Base-by-base conservation (phyloP, 805 yeast species). In the Suhomyces xylopsoci region DNA sequence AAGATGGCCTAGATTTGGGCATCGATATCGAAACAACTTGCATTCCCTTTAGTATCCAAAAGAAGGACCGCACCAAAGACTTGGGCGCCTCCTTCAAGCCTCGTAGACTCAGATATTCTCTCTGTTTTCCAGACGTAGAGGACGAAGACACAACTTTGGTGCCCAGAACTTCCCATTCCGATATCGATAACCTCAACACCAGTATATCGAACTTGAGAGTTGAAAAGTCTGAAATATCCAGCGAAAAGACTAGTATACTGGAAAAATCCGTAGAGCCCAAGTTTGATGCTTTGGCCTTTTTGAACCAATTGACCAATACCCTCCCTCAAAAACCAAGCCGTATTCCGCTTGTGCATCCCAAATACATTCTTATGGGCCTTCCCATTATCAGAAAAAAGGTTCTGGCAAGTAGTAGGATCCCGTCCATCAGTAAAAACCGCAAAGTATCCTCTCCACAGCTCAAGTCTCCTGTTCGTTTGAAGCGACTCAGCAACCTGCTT, bases 41-140 rank as follows among this genome's bases (percentile, higher is more conserved):
- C 12, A 66, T 68, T 8, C 77, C 78, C 0, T 61, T 63, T 36
- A 72, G 77, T 52, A 64, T 70, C 7, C 57, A 60, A 34, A 69
- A 68, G 41, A 59, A 60, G 15, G 69, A 71, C 50, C 58, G 68
- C n/a, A 61, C 73, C 9, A 51, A 56, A 41, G 68, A 69, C 50
- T 52, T 69, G n/a, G 50, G 55, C 20, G 32, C 30, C 36, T 42
- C 14, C 8, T 28, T 17, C 38, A 26, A 19, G 30, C 17, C 43
- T 6, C 42, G 43, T 6, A 38, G 20, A 5, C 28, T 48, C 20
- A 40, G 51, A 12, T 42, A 38, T 17, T 48, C 51, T 3, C 30
- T 48, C 4, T 14, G 17, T 4, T 19, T 48, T 7, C 30, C 14
- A 12, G 22, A 15, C 20, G 9, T 20, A 9, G 38, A 48, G 8